Base-by-base conservation (phyloP, 768 basidiomycete genomes). In the Suillus ampliporus region DNA sequence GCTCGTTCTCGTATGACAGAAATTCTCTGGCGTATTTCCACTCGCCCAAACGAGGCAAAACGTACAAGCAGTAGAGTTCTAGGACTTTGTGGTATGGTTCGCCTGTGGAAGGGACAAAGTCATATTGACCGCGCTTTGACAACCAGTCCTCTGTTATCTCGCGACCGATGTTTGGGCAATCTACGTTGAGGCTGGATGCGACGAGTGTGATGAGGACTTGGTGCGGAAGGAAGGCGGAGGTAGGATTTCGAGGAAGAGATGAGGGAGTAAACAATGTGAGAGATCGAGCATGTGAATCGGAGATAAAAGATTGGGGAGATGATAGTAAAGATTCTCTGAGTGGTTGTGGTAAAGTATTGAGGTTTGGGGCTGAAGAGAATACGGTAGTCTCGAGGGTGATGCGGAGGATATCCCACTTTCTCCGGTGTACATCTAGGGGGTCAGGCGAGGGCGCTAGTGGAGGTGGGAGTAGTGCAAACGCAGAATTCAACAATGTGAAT, bases 391-490 rank as follows among this genome's bases (percentile, higher is more conserved):
- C 92, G 60, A 92, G 82, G 0, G 91, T 94, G 65, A 95, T 89
- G 31, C 93, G 84, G 9, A 95, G 86, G 61, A 95, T 86, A 69
- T 95, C 92, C 92, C 92, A 95, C 78, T 92, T 94, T 60, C 88
- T 81, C n/a, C 92, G 86, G 54, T 80, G 77, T 26, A 83, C 76
- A 60, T 82, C 79, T 5, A 86, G 78, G 4, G 67, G 51, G 63
- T 87, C 86, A 43, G 68, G 65, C 0, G 60, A 59, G 5, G 67
- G 69, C 8, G 64, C 58, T 17, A 72, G 67, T 9, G 78, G 85
- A 3, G 80, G 78, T 14, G 72, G 82, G 65, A 95, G 69, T 35
- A 91, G 74, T 14, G 84, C 71, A 71, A 93, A 92, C 0, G 91
- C 92, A 9, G 90, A 86, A 51, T 83, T 78, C 31, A 94, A 71